Evolutionary conservation across 345 rosid species (phyloP).

Genomic region (Salix brachista): DNA sequence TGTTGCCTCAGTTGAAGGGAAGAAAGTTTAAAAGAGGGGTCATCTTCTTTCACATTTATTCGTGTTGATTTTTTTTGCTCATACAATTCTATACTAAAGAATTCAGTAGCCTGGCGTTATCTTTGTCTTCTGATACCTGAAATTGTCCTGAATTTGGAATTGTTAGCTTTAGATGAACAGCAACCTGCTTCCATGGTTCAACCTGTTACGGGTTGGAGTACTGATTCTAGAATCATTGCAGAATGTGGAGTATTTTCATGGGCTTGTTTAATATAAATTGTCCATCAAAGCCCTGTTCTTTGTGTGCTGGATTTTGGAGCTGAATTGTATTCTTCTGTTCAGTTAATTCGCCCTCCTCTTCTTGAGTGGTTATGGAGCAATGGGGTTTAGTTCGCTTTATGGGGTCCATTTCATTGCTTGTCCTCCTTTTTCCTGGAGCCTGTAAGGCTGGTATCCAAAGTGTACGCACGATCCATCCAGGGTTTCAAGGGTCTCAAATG

Average conservation of each 20-base stretch:
- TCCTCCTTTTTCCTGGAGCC: constrained; percentile 15
- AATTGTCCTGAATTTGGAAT: neutral
- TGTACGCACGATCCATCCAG: constrained; percentile 40
- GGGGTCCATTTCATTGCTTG: constrained; percentile 25
- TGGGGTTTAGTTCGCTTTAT: constrained; percentile 14
- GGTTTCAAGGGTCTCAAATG: constrained; percentile 67
- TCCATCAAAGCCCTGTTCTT: neutral
- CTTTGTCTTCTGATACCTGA: neutral
- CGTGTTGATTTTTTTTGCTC: neutral
- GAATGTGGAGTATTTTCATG: neutral
- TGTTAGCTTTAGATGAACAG: constrained; percentile 2
- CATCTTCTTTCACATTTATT: neutral
- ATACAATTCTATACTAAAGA: neutral
- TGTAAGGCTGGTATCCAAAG: constrained; percentile 34
- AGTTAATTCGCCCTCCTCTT: neutral
- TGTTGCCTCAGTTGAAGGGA: neutral
- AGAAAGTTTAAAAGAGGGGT: neutral
- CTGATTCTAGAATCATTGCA: neutral
- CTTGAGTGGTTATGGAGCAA: constrained; percentile 31
- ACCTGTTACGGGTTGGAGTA: neutral
- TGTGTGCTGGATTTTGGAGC: neutral
- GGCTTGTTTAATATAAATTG: neutral
- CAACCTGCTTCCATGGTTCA: constrained; percentile 1
- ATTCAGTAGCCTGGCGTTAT: neutral
- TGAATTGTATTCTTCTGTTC: neutral